phyloP scores from a whole-genome alignment of 2,329 filamentous ascomycete species.

The Cladobotryum mycophilum region DNA sequence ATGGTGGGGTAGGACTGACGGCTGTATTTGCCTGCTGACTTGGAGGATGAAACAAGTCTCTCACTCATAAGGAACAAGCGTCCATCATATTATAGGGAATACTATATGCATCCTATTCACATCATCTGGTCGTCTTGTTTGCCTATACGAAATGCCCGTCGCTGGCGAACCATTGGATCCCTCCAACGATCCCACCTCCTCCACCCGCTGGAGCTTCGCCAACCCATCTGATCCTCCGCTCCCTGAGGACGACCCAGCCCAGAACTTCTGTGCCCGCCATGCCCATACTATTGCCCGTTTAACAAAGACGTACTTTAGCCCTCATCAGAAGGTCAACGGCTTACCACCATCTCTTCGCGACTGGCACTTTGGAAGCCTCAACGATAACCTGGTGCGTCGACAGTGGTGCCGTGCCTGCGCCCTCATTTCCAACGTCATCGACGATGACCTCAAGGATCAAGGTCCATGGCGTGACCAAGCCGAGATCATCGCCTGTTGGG shows the following conservation, averaged over 20 bases:
- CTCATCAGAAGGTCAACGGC: not conserved
- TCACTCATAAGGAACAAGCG: too few species aligned
- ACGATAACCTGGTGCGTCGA: not conserved
- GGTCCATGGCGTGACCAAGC: not conserved
- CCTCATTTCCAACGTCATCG: slow-evolving; percentile 1
- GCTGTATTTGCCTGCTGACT: too few species aligned
- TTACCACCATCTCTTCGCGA: slow-evolving; percentile 1
- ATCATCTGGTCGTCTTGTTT: too few species aligned
- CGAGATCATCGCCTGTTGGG: slow-evolving; percentile 9
- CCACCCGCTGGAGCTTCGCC: slow-evolving; percentile 2
- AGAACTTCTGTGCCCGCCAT: slow-evolving; percentile 6
- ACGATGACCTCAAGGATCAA: not conserved
- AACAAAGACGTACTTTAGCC: not conserved
- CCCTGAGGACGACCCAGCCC: slow-evolving; percentile 1
- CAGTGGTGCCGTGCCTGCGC: slow-evolving; percentile 3
- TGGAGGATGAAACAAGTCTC: too few species aligned
- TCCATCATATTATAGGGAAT: too few species aligned
- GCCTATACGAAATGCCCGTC: not conserved
- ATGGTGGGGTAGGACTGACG: too few species aligned
- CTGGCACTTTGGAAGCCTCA: slow-evolving; percentile 6
- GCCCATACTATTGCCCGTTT: not conserved
- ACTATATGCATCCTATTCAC: too few species aligned
- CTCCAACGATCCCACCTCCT: not conserved
- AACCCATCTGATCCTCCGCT: not conserved
- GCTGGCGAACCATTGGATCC: slow-evolving; percentile 1